Percentiles rank a stretch among this genome's conserved stretches.
These are phyloP conservation scores for Mycena leptocephala DNA, from an alignment of 768 basidiomycete species.

Conservation along the genomic window DNA sequence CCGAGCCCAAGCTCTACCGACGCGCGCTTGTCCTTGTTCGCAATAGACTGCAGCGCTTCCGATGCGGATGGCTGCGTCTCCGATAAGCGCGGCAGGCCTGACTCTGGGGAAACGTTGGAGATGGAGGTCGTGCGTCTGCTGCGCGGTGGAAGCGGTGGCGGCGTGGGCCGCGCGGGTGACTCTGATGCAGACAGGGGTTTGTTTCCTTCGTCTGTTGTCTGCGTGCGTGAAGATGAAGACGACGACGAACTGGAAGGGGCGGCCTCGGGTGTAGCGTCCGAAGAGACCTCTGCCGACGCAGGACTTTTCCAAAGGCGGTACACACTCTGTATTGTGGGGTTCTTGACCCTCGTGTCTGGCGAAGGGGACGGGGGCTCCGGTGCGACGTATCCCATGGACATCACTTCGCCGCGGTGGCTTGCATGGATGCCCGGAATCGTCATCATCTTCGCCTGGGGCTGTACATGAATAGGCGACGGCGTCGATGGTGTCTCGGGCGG, in stretches of 20 bases:
- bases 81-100: constrained; percentile 41
- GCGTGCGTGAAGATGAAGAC: constrained; percentile 24
- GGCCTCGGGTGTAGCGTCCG: constrained; percentile 1
- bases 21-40: constrained; percentile 55
- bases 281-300: constrained; percentile 35
- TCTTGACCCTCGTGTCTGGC: constrained; percentile 55
- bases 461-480: constrained; percentile 75
- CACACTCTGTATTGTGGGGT: constrained; percentile 75
- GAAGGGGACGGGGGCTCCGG: constrained; percentile 56
- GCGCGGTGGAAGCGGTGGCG: constrained; percentile 68
- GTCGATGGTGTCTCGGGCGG: constrained; percentile 43
- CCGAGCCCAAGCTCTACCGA: constrained; percentile 42
- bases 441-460: constrained; percentile 88
- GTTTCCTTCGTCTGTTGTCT: constrained; percentile 14
- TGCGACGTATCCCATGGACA: constrained; percentile 87
- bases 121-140: constrained; percentile 47
- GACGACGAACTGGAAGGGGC: constrained; percentile 24
- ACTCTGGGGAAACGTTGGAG: constrained; percentile 45
- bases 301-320: constrained; percentile 85
- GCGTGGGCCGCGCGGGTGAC: constrained; percentile 31
- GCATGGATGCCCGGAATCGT: constrained; percentile 91
- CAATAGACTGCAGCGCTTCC: constrained; percentile 73
- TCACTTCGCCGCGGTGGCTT: constrained; percentile 87
- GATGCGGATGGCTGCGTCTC: constrained; percentile 59
- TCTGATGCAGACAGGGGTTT: constrained; percentile 8